Base-by-base conservation (phyloP, 192 early-diverging fungal species). In the Physocladia obscura region DNA sequence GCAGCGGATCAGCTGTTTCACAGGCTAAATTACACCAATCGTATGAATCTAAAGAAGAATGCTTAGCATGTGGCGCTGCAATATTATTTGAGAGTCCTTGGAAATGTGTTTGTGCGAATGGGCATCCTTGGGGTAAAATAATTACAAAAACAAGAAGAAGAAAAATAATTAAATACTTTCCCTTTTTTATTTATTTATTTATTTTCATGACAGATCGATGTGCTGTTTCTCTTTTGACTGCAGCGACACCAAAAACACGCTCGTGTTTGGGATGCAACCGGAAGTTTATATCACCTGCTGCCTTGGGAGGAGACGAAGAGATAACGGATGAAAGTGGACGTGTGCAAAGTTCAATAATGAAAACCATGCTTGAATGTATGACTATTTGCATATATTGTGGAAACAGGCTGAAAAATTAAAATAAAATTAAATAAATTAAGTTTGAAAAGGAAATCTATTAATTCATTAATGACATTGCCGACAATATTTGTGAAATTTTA, bases 121-220 rank as follows among this genome's bases (percentile, higher is more conserved):
- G 70, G 8, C 70, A 72, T 64, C 36, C 49, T 2, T 72, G 70
- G 70, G 70, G 69, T 71, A 34, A 22, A 44, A 44, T 48, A n/a
- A n/a, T n/a, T n/a, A n/a, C n/a, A n/a, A n/a, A n/a, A n/a, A n/a
- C n/a, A n/a, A n/a, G n/a, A n/a, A n/a, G n/a, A n/a, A n/a, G n/a
- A n/a, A n/a, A n/a, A 15, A 47, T 13, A 15, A 15, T 47, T 47
- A n/a, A 13, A 15, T 47, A 15, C n/a, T 47, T 47, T 13, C n/a
- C n/a, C 19, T 27, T 6, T 35, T 60, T 38, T 60, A 36, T 38
- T 5, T n/a, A 11, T 37, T 21, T 36, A 15, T 35, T 38, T 21
- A 5, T 35, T n/a, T 29, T 15, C 11, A 13, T 8, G n/a, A 22
- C 30, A 69, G 68, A 71, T 50, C 69, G 69, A 3, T 72, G 70